Conservation (phyloP, 2,329 filamentous ascomycete species). For the Fusarium sp. region DNA sequence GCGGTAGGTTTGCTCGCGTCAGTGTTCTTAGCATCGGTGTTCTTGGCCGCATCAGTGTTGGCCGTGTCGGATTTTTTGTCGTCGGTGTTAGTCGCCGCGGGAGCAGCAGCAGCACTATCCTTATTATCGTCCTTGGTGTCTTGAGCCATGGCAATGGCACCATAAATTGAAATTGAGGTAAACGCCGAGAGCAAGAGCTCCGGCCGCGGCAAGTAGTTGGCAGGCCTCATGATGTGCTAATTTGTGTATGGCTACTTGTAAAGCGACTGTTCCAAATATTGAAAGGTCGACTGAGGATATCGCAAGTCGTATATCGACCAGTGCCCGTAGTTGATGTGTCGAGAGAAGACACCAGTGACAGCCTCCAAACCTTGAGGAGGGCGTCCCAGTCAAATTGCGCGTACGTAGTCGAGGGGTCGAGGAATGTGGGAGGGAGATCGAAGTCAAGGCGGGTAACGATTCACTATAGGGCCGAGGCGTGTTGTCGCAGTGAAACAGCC, state of each 20-base stretch:
- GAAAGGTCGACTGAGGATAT: conserved; percentile 2
- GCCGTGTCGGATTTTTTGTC: conserved; percentile 9
- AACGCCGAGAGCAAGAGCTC: conserved; percentile 50
- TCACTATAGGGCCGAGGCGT: conserved; percentile 1
- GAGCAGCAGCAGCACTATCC: conserved; percentile 29
- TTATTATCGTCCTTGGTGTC: conserved; percentile 40
- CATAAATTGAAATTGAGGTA: conserved; percentile 49
- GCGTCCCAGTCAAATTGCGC: conserved; percentile 19
- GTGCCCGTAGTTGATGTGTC: background rate
- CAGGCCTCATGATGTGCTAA: conserved; percentile 47
- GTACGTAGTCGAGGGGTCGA: conserved; percentile 18
- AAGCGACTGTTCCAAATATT: conserved; percentile 18
- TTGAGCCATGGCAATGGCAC: conserved; percentile 54
- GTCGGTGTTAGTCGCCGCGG: conserved; percentile 16
- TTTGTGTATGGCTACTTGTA: conserved; percentile 8
- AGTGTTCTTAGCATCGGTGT: background rate
- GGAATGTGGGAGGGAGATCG: conserved; percentile 36
- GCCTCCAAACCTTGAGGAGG: conserved; percentile 15
- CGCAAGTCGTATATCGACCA: conserved; percentile 5
- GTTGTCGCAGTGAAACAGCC: conserved; percentile 20
- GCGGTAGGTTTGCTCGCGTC: conserved; percentile 27
- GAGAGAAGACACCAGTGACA: background rate
- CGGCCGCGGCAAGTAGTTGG: conserved; percentile 46
- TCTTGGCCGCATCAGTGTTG: conserved; percentile 9
- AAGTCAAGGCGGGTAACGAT: conserved; percentile 16